Evolutionary conservation across 805 yeast genomes (phyloP), one percentile per base, ranked within the genome.

Genomic region (Teunomyces panamensis): DNA sequence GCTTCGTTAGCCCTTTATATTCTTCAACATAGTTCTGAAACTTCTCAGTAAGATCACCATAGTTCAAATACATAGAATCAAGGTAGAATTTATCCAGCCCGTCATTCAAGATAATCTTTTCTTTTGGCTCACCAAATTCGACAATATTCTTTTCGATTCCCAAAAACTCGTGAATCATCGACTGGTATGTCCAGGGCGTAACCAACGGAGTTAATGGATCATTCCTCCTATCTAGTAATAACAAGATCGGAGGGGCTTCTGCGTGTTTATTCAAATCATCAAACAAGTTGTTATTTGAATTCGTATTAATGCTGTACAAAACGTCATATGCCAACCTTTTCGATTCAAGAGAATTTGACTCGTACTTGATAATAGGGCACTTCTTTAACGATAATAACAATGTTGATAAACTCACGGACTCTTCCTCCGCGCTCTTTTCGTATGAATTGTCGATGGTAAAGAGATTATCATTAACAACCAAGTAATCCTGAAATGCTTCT

Each of bases 151-250:
- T 85, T 30, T 75, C 70, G 49, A 94, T 87, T 2, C 92, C 96
- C 28, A 94, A 71, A 17, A 90, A 77, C 63, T 95, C 98, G 63
- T 92, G 96, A 13, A 94, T 89, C 98, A 94, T 92, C 2, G 97
- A 87, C 62, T 92, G 98, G 67, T 89, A 94, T 1, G 99, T 91
- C 99, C 99, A 94, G 2, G 98, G 99, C 34, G 85, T 81, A 43
- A 94, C 69, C 28, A 94, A 74, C 1, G 99, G 97, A 0, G 99
- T 92, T 10, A 92, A 74, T 2, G 99, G 97, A 66, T 94, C 99
- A 59, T 81, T 86, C 49, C 83, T 80, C 45, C 99, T 75, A 65
- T 94, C 98, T 42, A 94, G 60, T 2, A 94, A 73, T 9, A 94
- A 65, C 42, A 95, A 67, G 6, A 86, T 58, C 1, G 97, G 95